A percentile compares a stretch with the other conserved stretches of the same genome.
These are phyloP conservation scores for Sporisorium scitamineum DNA, from an alignment of 1,284 basidiomycete species.

Conservation along the genomic window DNA sequence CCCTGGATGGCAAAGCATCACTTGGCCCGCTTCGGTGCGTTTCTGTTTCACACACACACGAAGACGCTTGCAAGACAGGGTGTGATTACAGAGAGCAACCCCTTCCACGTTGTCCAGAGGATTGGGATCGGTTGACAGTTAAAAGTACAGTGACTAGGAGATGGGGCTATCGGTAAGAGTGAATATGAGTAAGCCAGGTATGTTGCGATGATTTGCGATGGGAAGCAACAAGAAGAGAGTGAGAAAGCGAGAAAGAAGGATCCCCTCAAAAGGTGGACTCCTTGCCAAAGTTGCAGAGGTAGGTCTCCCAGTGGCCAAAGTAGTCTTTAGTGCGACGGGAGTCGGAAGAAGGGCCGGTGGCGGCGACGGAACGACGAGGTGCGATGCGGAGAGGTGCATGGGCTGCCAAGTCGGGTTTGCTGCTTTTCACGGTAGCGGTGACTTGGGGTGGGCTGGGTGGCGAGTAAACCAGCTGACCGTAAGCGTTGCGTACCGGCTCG, in stretches of 20 bases:
- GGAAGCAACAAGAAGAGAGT: not conserved
- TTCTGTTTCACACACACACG: not conserved
- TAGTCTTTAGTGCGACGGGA: constrained; percentile 11
- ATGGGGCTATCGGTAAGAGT: not conserved
- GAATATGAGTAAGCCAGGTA: not conserved
- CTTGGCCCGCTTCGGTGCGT: too few relatives aligned
- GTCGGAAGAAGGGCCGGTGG: not conserved
- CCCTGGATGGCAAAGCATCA: too few relatives aligned
- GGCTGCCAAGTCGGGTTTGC: not conserved
- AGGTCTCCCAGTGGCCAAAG: constrained; percentile 40
- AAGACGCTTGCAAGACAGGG: not conserved
- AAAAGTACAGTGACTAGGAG: not conserved
- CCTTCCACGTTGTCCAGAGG: not conserved
- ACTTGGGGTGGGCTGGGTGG: constrained; percentile 5
- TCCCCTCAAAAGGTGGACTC: constrained; percentile 32
- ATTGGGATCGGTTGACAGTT: not conserved
- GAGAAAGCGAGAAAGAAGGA: not conserved
- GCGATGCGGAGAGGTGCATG: constrained; percentile 20
- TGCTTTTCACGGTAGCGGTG: not conserved
- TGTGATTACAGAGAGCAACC: not conserved
- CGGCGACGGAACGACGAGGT: constrained; percentile 1
- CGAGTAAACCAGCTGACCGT: constrained; percentile 19
- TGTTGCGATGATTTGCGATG: not conserved
- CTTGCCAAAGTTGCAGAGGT: constrained; percentile 37
- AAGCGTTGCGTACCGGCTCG: constrained; percentile 10